Base-by-base conservation (phyloP, 257 asterid genomes). In the Fraxinus pennsylvanica region DNA sequence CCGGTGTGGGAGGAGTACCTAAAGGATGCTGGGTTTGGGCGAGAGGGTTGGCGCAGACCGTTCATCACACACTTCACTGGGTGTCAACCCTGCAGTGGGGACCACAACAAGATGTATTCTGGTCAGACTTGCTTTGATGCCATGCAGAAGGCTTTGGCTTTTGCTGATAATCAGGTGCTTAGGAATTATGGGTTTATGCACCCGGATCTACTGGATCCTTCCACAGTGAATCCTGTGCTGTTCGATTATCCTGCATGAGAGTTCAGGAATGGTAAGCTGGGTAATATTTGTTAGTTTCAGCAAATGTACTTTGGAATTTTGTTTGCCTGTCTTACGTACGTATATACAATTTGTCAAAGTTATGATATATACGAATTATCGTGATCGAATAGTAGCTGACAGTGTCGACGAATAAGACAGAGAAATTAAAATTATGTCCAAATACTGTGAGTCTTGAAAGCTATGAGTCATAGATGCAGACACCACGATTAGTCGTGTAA, bases 21-120 rank as follows among this genome's bases (percentile, higher is more conserved):
- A 0, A 88, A 88, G 93, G 93, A 86, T 0, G 93, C 91, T 9
- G 99, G 98, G 29, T 38, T 82, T 39, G 99, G 94, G 32, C 74
- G 90, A 68, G 92, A 89, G 33, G 89, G 98, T 74, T 88, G 96
- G 92, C 85, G 98, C 74, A 79, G 99, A 30, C 99, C 99, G 67
- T 96, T 96, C 85, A 81, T 96, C 70, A 96, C 99, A 6, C 99
- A 96, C 67, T 96, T 96, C 88, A 96, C 99, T 0, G 99, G 99
- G 9, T 96, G 99, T 77, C 98, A 96, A 89, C 99, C 99, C 0
- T 96, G 99, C 29, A 92, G 98, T 78, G 99, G 99, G 74, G 88
- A 82, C 39, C 98, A 88, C 63, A 93, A 93, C 79, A 91, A 90
- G 83, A 85, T 93, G 93, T 96, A 96, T 30, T 92, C 99, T 9